Base-by-base conservation (phyloP, 495 filamentous ascomycete genomes). In the Tuber calosporum region DNA sequence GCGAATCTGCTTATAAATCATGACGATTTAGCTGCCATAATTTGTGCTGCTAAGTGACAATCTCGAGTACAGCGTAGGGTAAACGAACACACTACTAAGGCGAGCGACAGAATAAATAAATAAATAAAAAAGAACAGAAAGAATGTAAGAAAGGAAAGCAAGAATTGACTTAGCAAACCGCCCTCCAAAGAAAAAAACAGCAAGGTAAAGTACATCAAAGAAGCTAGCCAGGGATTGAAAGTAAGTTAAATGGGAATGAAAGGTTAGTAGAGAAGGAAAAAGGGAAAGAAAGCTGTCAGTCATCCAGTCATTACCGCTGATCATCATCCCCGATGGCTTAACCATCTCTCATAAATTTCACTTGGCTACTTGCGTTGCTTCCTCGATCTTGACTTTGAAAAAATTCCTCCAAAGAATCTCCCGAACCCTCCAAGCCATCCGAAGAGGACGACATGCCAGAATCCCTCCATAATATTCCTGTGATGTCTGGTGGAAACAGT, bases 381-480 rank as follows among this genome's bases (percentile, higher is more conserved):
- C 70, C 53, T 78, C 74, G 6, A 69, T 22, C 70, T 77, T 8
- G 73, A 74, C 38, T 73, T 80, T 62, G 73, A 74, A 67, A 82
- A 82, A 22, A 81, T 72, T 17, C 79, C 73, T 53, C 68, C 66
- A 58, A 82, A 76, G 40, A 82, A 72, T n/a, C 72, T 69, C 19
- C 80, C 80, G 15, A 81, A 66, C 22, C 80, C 80, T 22, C 80
- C 79, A 19, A 82, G 72, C 80, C 80, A 82, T 34, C 74, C 72
- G 53, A 81, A 77, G 43, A 81, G 73, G 72, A 82, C 66, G 38
- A 81, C 45, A 69, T 82, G 73, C 80, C 80, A 81, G 75, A 82
- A 81, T 30, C 66, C 75, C 34, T 74, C 69, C 74, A 82, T 79
- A 36, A 82, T 58, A 67, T 81, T 81, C 39, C 74, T 77, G 22